A percentile compares a stretch with the other conserved stretches of the same genome.
These are phyloP conservation scores for Cyamopsis tetragonoloba DNA, from an alignment of 306 rosid genomes.

Conservation along the genomic window DNA sequence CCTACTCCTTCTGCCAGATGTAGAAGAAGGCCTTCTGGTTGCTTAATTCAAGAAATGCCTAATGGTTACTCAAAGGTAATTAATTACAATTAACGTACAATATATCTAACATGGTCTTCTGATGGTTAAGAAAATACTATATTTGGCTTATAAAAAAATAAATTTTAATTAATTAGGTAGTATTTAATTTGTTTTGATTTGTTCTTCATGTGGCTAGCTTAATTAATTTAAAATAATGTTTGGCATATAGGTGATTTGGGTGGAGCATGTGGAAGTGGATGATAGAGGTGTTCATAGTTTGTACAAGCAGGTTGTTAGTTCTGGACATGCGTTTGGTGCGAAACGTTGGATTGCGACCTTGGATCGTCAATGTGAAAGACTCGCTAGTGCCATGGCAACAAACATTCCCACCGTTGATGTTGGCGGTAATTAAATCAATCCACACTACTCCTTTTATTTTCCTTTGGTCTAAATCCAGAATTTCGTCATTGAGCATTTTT, in stretches of 20 bases:
- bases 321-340: conserved; percentile 93
- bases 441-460: not conserved
- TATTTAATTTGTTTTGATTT: not conserved
- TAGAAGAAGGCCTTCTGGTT: conserved; percentile 90
- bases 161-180: too few species aligned
- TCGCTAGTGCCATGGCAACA: conserved; percentile 92
- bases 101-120: too few species aligned
- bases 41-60: conserved; percentile 96
- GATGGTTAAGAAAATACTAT: too few species aligned
- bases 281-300: conserved; percentile 92
- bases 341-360: conserved; percentile 90
- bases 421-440: conserved; percentile 52
- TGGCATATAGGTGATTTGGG: conserved; percentile 78
- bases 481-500: not conserved
- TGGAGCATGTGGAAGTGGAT: conserved; percentile 91
- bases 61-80: conserved; percentile 93
- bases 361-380: conserved; percentile 91
- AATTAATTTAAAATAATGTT: not conserved
- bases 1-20: conserved; percentile 66
- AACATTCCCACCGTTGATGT: conserved; percentile 76
- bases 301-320: conserved; percentile 86
- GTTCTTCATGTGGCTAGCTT: not conserved
- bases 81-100: too few species aligned
- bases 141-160: too few species aligned
- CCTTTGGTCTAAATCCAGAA: not conserved